Evolutionary conservation across 768 basidiomycete genomes (phyloP), one percentile per base, ranked within the genome.

Genomic region (Panaeolus papilionaceus): DNA sequence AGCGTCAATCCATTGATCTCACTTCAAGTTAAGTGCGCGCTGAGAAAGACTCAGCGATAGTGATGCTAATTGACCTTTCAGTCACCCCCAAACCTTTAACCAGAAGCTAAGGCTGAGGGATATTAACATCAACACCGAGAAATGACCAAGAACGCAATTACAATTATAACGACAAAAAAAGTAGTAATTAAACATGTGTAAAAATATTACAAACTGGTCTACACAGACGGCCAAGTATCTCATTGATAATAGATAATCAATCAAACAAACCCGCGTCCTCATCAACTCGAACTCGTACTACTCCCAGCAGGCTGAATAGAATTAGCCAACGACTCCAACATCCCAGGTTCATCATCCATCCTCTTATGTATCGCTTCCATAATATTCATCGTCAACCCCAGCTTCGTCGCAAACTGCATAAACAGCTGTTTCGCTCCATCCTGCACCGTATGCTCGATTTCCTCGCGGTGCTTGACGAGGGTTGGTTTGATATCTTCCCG

Each of bases 371-470:
- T 28, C 54, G 54, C 54, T 4, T 58, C 54, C 54, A 58, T 16
- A 9, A 58, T 58, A 33, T 58, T 58, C 54, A 58, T 58, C 54
- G 54, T 58, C 54, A 58, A 12, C 8, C 54, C 28, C 54, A 58
- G 12, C 28, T 58, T 58, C 6, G 26, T 7, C 28, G 33, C 54
- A 28, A 58, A 28, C 26, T 58, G 26, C 28, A 11, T 12, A 12
- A 58, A 28, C 54, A 16, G 16, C 54, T 33, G 10, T 10, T 58
- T 58, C 3, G 54, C 54, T 4, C 54, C 54, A 9, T 58, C 54
- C 16, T 58, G 54, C 20, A 58, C 54, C 0, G 54, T 33, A 12
- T 58, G 11, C 16, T 58, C 54, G 33, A 37, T 18, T 2, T 58
- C 54, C 4, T 37, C 26, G 3, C 54, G 54, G 12, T 12, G 26